Base-by-base conservation (phyloP, 2,329 filamentous ascomycete genomes). In the Ustulina deusta region DNA sequence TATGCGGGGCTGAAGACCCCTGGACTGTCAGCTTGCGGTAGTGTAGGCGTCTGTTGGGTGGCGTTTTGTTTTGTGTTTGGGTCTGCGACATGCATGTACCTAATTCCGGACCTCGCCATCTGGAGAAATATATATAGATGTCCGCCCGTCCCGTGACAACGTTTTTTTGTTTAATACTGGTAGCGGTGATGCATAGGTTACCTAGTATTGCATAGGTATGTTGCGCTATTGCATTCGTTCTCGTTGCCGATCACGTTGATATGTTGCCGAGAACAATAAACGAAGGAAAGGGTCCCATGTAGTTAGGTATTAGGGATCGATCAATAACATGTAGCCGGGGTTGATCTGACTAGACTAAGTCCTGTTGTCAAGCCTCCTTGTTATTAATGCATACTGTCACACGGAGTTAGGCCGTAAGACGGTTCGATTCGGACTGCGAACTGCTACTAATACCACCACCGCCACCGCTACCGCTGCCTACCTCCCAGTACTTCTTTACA, bases 1-100 rank as follows among this genome's bases (percentile, higher is more conserved):
- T 42, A 40, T 63, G 60, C 65, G 65, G 65, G 64, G 60, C 65
- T 63, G 36, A 29, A 54, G 52, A 58, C 63, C 63, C 63, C 63
- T 62, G 54, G 38, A 22, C 20, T 49, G 15, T 15, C 9, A 3
- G 38, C 17, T 40, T 40, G 38, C 6, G 38, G 13, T 3, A 11
- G 38, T 15, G 38, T 40, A 40, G 13, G 38, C 17, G 13, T 40
- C 9, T 40, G 17, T 40, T 11, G 38, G 3, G 3, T 40, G 38
- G 17, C 38, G 38, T 13, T 40, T 13, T 7, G 38, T 7, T 7
- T 15, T 40, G 38, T 36, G 11, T 36, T 36, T 36, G 34, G 34
- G 34, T 6, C 10, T 40, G 13, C 3, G 13, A 40, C 38, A 40
- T 40, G 13, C 13, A 40, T 3, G 38, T 40, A 40, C 9, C 38